A percentile compares a stretch with the other conserved stretches of the same genome.
phyloP scores from a whole-genome alignment of 306 rosid genomes.

The Prunus padus region DNA sequence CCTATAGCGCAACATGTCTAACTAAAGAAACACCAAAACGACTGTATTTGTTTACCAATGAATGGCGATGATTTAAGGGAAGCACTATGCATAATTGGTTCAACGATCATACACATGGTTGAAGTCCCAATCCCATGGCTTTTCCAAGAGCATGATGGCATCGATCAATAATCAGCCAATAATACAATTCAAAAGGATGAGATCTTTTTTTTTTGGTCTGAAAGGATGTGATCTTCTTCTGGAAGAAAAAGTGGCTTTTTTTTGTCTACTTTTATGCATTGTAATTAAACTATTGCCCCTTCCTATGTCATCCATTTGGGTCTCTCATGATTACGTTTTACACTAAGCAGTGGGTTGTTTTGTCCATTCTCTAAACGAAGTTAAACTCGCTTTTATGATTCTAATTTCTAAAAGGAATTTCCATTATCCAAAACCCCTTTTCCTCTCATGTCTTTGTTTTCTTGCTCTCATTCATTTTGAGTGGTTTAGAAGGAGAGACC shows the following conservation, averaged over 20 bases:
- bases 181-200: neutral
- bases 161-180: neutral
- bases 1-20: no score
- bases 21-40: neutral
- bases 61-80: neutral
- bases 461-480: neutral
- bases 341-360: slow-evolving; percentile 13
- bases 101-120: slow-evolving; percentile 13
- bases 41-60: neutral
- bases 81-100: neutral
- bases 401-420: neutral
- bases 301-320: slow-evolving; percentile 24
- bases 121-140: slow-evolving; percentile 17
- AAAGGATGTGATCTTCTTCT: slow-evolving; percentile 12
- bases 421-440: neutral
- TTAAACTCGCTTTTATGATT: neutral
- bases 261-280: neutral
- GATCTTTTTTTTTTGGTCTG: no score
- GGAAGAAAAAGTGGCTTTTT: slow-evolving; percentile 9
- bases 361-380: neutral
- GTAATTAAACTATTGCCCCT: neutral
- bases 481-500: slow-evolving; percentile 26
- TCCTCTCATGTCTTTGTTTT: neutral
- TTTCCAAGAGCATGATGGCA: slow-evolving; percentile 7
- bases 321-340: slow-evolving; percentile 23